Percentiles rank a stretch among this genome's conserved stretches.
phyloP scores from a whole-genome alignment of 495 filamentous ascomycete genomes.

The Hypoxylon lenormandii region DNA sequence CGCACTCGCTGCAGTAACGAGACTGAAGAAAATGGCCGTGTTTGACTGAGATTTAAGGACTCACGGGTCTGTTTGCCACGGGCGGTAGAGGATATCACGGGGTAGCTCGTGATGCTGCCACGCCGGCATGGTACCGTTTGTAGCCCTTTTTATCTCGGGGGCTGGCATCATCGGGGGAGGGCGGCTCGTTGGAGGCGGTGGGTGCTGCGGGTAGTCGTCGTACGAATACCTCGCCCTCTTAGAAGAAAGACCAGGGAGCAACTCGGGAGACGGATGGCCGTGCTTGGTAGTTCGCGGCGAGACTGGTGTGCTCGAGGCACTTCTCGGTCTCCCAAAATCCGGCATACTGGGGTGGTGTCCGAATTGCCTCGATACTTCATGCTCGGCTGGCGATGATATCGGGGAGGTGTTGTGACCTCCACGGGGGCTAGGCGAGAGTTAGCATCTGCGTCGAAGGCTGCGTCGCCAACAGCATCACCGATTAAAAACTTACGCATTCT shows the following conservation, averaged over 20 bases:
- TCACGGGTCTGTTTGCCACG: constrained; percentile 75
- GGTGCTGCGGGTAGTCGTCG: constrained; percentile 55
- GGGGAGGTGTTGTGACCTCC: constrained; percentile 67
- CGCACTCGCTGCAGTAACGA: constrained; percentile 47
- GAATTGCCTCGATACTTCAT: constrained; percentile 58
- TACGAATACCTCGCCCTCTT: constrained; percentile 59
- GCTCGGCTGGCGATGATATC: constrained; percentile 63
- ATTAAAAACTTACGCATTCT: constrained; percentile 78
- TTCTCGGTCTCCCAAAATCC: constrained; percentile 54
- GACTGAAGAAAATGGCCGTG: constrained; percentile 40
- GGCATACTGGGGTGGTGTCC: constrained; percentile 43
- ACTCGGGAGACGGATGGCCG: constrained; percentile 51
- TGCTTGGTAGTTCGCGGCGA: constrained; percentile 57
- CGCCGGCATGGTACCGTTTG: constrained; percentile 29
- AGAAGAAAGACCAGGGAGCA: constrained; percentile 45
- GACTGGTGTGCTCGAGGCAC: constrained; percentile 58
- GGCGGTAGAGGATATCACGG: constrained; percentile 63
- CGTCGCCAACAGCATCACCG: not conserved
- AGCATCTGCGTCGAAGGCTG: constrained; percentile 20
- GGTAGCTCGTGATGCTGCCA: constrained; percentile 60
- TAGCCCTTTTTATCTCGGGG: constrained; percentile 50
- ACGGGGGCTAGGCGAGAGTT: constrained; percentile 58
- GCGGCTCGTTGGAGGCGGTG: constrained; percentile 46
- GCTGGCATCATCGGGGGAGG: constrained; percentile 50
- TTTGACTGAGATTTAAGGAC: constrained; percentile 59